phyloP scores from a whole-genome alignment of 148 eudicot genomes.

The Rhododendron mucronatum region DNA sequence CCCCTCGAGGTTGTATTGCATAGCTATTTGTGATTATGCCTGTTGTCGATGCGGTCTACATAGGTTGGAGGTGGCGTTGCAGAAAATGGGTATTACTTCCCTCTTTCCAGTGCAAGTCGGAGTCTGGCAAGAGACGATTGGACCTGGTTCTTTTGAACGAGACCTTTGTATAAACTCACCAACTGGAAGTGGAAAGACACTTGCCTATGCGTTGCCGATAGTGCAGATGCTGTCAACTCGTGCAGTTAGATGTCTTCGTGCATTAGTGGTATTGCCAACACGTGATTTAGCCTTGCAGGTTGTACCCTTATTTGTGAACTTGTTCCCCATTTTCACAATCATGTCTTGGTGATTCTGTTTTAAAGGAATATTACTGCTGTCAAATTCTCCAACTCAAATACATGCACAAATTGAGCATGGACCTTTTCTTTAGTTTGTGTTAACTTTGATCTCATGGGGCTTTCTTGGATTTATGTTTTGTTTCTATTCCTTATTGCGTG shows the following conservation, averaged over 20 bases:
- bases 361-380: not conserved
- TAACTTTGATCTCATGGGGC: conserved; percentile 2
- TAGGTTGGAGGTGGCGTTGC: conserved; percentile 68
- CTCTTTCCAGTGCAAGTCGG: conserved; percentile 91
- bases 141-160: conserved; percentile 90
- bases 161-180: conserved; percentile 92
- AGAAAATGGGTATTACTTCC: conserved; percentile 53
- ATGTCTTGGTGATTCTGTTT: not conserved
- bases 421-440: not conserved
- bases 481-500: not conserved
- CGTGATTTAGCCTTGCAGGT: conserved; percentile 96
- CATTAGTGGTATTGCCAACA: conserved; percentile 89
- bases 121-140: conserved; percentile 93
- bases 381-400: not conserved
- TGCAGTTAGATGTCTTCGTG: conserved; percentile 70
- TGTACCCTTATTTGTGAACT: not conserved
- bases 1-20: not conserved
- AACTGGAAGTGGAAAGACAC: conserved; percentile 93
- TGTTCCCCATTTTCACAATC: not conserved
- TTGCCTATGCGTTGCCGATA: conserved; percentile 85
- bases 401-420: not conserved
- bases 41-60: conserved; percentile 1
- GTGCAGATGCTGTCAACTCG: conserved; percentile 68
- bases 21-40: not conserved
- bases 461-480: not conserved